phyloP scores from a whole-genome alignment of 2,329 filamentous ascomycete genomes.

The Pezicula rhizophila region DNA sequence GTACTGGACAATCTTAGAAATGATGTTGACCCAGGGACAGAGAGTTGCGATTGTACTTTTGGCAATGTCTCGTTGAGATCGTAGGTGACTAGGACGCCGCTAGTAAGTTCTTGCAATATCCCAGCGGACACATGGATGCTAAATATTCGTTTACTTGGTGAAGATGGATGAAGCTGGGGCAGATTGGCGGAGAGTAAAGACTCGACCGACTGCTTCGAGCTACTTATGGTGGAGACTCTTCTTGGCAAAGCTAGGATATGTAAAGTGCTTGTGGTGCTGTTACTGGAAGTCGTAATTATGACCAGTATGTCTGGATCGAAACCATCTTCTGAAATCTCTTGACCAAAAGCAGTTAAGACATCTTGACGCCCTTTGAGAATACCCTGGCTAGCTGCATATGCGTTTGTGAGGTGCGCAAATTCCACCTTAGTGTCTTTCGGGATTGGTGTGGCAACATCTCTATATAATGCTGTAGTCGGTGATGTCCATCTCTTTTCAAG shows the following conservation, averaged over 20 bases:
- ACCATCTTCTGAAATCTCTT: slow-evolving; percentile 36
- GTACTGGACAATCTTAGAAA: slow-evolving; percentile 63
- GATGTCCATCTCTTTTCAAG: slow-evolving; percentile 42
- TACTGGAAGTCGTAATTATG: slow-evolving; percentile 30
- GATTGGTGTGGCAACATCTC: slow-evolving; percentile 28
- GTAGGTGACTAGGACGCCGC: slow-evolving; percentile 51
- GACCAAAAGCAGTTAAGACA: slow-evolving; percentile 44
- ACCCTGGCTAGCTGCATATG: slow-evolving; percentile 25
- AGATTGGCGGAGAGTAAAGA: slow-evolving; percentile 20
- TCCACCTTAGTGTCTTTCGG: slow-evolving; percentile 27
- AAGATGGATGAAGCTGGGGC: slow-evolving; percentile 3
- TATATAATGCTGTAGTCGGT: slow-evolving; percentile 27
- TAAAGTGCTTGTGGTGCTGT: slow-evolving; percentile 15
- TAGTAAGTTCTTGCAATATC: slow-evolving; percentile 52
- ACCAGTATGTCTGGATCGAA: slow-evolving; percentile 48
- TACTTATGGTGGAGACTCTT: slow-evolving; percentile 10
- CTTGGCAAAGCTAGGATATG: slow-evolving; percentile 26
- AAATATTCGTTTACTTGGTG: slow-evolving; percentile 29
- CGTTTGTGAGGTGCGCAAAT: slow-evolving; percentile 26
- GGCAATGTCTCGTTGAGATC: slow-evolving; percentile 59
- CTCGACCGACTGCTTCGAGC: slow-evolving; percentile 22
- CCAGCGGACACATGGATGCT: slow-evolving; percentile 59
- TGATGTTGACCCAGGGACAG: slow-evolving; percentile 47
- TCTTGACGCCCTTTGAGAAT: slow-evolving; percentile 46
- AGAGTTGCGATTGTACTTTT: slow-evolving; percentile 49